Conservation (phyloP, 306 rosid genomes). For the Ammopiptanthus mongolicus region DNA sequence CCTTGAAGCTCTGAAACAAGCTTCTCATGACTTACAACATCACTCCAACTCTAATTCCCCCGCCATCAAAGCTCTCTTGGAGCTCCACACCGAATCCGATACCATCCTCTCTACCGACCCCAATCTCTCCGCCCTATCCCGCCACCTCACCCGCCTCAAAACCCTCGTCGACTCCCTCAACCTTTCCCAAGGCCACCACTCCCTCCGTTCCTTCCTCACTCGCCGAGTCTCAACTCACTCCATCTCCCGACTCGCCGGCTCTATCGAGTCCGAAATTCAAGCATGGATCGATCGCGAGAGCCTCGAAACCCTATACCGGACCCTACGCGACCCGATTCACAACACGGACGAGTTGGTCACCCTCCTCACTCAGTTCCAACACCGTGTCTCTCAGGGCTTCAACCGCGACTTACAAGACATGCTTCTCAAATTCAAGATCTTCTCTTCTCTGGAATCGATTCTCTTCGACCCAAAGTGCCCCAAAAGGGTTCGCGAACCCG, state of each 20-base stretch:
- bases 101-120: conserved; percentile 57
- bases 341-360: conserved; percentile 30
- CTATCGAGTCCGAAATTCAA: conserved; percentile 72
- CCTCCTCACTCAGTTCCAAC: conserved; percentile 49
- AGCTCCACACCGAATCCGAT: conserved; percentile 66
- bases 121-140: conserved; percentile 45
- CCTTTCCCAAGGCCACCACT: conserved; percentile 6
- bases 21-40: conserved; percentile 54
- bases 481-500: conserved; percentile 43
- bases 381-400: conserved; percentile 59
- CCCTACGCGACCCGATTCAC: conserved; percentile 8
- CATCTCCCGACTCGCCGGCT: conserved; percentile 55
- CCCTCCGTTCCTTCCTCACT: conserved; percentile 50
- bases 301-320: conserved; percentile 28
- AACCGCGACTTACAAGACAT: conserved; percentile 64
- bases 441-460: conserved; percentile 38
- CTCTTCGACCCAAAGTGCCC: conserved; percentile 41
- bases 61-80: conserved; percentile 69
- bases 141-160: conserved; percentile 57
- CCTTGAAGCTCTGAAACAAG: conserved; percentile 83
- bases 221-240: conserved; percentile 63
- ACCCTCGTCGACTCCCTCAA: conserved; percentile 41
- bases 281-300: conserved; percentile 87
- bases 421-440: conserved; percentile 54
- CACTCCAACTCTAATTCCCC: conserved; percentile 44